Percentiles rank a stretch among this genome's conserved stretches.
Conservation (phyloP, 2,329 filamentous ascomycete species). For the Eutypella sp. region DNA sequence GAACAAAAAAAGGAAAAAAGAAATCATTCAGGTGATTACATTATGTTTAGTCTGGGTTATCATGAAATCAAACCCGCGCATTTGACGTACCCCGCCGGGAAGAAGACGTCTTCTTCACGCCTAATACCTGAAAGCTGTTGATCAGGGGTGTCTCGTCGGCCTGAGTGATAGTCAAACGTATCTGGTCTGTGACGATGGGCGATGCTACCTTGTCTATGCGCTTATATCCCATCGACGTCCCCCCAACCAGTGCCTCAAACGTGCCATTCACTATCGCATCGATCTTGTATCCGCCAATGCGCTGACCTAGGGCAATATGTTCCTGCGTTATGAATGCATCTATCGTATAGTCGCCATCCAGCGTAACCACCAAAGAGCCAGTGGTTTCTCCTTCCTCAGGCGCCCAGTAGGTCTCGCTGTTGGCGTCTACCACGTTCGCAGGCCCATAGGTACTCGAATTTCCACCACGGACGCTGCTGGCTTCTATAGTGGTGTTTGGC, state of each 20-base stretch:
- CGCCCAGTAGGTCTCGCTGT: slow-evolving; percentile 20
- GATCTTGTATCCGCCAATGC: slow-evolving; percentile 23
- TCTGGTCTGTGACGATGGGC: slow-evolving; percentile 10
- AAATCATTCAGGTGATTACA: too few relatives aligned
- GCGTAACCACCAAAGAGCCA: slow-evolving; percentile 20
- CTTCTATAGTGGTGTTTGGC: slow-evolving; percentile 9
- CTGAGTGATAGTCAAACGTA: slow-evolving; percentile 20
- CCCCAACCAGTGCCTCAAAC: slow-evolving; percentile 14
- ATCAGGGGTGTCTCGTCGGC: slow-evolving; percentile 21
- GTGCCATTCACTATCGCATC: slow-evolving; percentile 14
- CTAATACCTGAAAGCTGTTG: slow-evolving; percentile 19
- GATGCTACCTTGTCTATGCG: slow-evolving; percentile 16
- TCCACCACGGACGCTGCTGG: slow-evolving; percentile 16
- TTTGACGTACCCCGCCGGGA: too few relatives aligned
- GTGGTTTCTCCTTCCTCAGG: slow-evolving; percentile 16
- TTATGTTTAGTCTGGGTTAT: too few relatives aligned
- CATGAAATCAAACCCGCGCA: background rate
- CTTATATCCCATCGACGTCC: slow-evolving; percentile 22
- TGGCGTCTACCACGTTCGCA: slow-evolving; percentile 16
- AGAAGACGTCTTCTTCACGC: background rate
- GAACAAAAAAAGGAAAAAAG: too few relatives aligned
- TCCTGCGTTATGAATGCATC: slow-evolving; percentile 23
- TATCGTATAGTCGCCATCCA: slow-evolving; percentile 12
- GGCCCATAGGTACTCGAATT: slow-evolving; percentile 15
- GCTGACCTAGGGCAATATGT: slow-evolving; percentile 24